Base-by-base conservation (phyloP, 2,329 filamentous ascomycete species). In the Nemania sp. region DNA sequence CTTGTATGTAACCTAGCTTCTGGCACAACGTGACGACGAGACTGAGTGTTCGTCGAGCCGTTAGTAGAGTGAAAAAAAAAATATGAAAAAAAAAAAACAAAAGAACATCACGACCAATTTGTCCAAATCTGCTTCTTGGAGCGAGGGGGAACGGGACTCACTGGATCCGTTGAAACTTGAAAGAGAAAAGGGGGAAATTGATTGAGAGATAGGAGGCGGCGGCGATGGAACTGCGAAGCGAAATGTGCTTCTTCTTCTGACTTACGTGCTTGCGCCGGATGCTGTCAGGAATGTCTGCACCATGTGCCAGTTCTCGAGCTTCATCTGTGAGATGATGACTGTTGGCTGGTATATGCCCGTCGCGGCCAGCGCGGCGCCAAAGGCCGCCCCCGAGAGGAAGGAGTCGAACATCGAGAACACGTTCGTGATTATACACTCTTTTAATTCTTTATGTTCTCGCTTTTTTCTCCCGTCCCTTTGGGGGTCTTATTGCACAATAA, bases 291-390 rank as follows among this genome's bases (percentile, higher is more conserved):
- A 90, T 10, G 81, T 80, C 72, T 88, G 82, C 32, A 87, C 71
- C 87, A 90, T 90, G 70, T 87, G 85, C 73, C 83, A 89, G 69
- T 87, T 81, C 49, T 80, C 74, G 47, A 89, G 76, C 21, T 77
- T 79, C 75, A 90, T 81, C 75, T 90, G 88, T 9, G 78, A 75
- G 58, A 85, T 73, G 66, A 90, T 87, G 48, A 87, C 78, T 0
- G 80, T 76, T 0, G 87, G 87, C 39, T 82, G 77, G 68, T 83
- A 83, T 57, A 90, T 84, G 32, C 86, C 87, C 1, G 87, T 80
- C 3, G 80, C 81, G 34, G 83, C 78, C 45, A 89, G 78, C 57
- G 86, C 84, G 11, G 83, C 83, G 48, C 88, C 88, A 66, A 90
- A 89, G 47, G 81, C 78, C 42, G 79, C 80, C 21, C 87, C 87